Evolutionary conservation across 1,284 basidiomycete genomes (phyloP).

Genomic region (Apiotrichum veenhuisii): DNA sequence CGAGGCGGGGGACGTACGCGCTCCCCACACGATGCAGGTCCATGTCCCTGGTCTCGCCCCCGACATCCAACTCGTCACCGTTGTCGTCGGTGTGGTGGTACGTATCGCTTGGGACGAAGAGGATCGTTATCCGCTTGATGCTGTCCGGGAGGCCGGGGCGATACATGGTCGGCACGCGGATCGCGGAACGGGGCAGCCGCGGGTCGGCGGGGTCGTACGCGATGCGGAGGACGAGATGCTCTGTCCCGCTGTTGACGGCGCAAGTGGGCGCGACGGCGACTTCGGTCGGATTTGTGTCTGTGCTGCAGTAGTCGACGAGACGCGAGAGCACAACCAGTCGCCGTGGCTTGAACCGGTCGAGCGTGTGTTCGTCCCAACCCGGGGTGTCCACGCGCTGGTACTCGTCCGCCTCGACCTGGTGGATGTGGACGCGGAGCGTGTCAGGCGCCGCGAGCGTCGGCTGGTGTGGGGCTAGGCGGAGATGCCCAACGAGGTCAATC

Average conservation of each 20-base stretch:
- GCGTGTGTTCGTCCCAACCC: conserved; percentile 1
- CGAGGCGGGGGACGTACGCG: not conserved
- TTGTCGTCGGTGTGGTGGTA: not conserved
- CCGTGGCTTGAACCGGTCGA: not conserved
- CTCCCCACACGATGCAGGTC: too few relatives aligned
- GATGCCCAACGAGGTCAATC: conserved; percentile 1
- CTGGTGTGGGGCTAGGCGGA: not conserved
- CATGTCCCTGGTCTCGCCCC: not conserved
- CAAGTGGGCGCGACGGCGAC: not conserved
- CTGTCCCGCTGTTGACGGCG: not conserved
- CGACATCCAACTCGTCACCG: not conserved
- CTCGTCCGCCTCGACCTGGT: not conserved
- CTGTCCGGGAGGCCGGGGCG: conserved; percentile 1
- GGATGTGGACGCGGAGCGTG: not conserved
- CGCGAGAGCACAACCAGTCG: not conserved
- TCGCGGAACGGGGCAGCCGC: not conserved
- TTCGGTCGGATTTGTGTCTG: not conserved
- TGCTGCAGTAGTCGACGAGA: not conserved
- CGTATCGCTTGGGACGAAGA: not conserved
- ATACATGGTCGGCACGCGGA: conserved; percentile 1
- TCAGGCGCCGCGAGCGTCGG: not conserved
- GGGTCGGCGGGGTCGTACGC: not conserved
- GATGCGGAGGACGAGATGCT: not conserved
- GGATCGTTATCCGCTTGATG: not conserved
- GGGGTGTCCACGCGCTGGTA: not conserved